These are phyloP conservation scores for Scedosporium boydii DNA, from an alignment of 2,329 filamentous ascomycete species.

Conservation along the genomic window DNA sequence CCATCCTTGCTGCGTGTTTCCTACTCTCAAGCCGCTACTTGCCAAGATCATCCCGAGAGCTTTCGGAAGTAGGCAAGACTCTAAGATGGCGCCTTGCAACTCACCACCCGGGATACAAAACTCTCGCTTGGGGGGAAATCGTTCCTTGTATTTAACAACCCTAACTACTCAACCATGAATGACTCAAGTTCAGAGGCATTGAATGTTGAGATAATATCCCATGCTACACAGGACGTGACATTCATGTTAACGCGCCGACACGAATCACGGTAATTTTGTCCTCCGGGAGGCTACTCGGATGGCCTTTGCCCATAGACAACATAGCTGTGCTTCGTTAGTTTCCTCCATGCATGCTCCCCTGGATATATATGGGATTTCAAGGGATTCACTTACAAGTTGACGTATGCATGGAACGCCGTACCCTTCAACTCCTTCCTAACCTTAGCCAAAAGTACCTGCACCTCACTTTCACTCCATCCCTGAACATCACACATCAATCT, in stretches of 20 bases:
- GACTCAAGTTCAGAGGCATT: too few relatives aligned
- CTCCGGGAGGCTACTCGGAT: not conserved
- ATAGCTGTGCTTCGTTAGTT: slow-evolving; percentile 4
- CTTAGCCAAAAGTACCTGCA: slow-evolving; percentile 16
- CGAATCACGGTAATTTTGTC: too few relatives aligned
- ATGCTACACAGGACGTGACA: too few relatives aligned
- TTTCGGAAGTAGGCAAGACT: slow-evolving; percentile 6
- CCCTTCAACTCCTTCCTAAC: slow-evolving; percentile 20
- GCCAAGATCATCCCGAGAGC: slow-evolving; percentile 13
- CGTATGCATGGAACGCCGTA: slow-evolving; percentile 16
- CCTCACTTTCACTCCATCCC: slow-evolving; percentile 18
- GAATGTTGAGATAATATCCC: too few relatives aligned
- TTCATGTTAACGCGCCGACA: too few relatives aligned
- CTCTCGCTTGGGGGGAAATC: too few relatives aligned
- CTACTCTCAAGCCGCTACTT: slow-evolving; percentile 19
- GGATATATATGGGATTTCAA: not conserved
- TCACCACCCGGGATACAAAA: too few relatives aligned
- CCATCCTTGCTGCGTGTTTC: slow-evolving; percentile 19
- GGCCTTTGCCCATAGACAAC: slow-evolving; percentile 13
- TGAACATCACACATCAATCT: slow-evolving; percentile 16
- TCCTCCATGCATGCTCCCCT: too few relatives aligned
- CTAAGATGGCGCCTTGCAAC: too few relatives aligned
- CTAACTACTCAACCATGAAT: too few relatives aligned
- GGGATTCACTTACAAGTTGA: slow-evolving; percentile 13
- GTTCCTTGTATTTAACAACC: too few relatives aligned